Evolutionary conservation across 2,329 filamentous ascomycete genomes (phyloP).

Genomic region (Fusarium udum): DNA sequence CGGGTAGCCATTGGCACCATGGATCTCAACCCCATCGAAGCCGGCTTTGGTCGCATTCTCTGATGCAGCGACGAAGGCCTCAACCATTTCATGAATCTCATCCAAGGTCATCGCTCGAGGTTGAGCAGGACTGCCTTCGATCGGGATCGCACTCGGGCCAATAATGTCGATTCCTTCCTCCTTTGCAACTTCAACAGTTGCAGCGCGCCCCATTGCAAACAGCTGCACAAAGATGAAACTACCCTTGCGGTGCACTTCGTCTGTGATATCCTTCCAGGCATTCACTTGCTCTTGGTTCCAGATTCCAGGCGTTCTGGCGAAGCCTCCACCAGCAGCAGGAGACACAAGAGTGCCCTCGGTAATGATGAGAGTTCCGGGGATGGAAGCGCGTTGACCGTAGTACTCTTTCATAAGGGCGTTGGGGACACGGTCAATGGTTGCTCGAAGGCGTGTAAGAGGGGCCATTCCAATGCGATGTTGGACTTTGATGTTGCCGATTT

Average conservation of each 20-base stretch:
- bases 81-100: conserved; percentile 71
- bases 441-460: conserved; percentile 64
- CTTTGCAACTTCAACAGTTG: conserved; percentile 44
- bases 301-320: conserved; percentile 64
- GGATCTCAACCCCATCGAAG: conserved; percentile 74
- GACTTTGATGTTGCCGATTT: conserved; percentile 51
- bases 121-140: conserved; percentile 58
- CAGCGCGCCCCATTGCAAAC: conserved; percentile 68
- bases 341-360: conserved; percentile 57
- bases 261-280: conserved; percentile 69
- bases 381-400: conserved; percentile 55
- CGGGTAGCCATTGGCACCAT: conserved; percentile 68
- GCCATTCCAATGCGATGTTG: conserved; percentile 62
- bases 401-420: conserved; percentile 54
- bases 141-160: conserved; percentile 44
- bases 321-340: conserved; percentile 45
- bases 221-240: conserved; percentile 70
- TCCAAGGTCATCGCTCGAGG: conserved; percentile 71
- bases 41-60: conserved; percentile 69
- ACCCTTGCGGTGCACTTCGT: conserved; percentile 70
- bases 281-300: conserved; percentile 64
- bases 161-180: conserved; percentile 44
- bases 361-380: conserved; percentile 55
- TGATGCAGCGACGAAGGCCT: conserved; percentile 63
- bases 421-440: conserved; percentile 48